These are phyloP conservation scores for Periconia sp. DNA, from an alignment of 2,329 filamentous ascomycete species.

Conservation along the genomic window DNA sequence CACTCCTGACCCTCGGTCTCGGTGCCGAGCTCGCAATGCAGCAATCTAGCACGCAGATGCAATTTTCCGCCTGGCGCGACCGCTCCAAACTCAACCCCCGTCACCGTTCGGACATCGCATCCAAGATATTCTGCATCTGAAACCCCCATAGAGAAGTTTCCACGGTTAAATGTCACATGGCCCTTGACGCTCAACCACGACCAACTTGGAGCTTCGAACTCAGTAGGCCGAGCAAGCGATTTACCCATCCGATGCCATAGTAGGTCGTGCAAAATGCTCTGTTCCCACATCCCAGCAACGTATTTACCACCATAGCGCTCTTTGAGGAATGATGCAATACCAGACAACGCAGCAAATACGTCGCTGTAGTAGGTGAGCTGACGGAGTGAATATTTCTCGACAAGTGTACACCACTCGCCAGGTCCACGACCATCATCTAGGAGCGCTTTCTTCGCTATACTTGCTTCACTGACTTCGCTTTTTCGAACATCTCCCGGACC, in stretches of 20 bases:
- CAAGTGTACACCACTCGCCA: neutral
- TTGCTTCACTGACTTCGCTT: too few relatives aligned
- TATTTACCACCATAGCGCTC: neutral
- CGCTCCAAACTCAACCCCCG: neutral
- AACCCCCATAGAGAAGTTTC: neutral
- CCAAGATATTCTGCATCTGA: neutral
- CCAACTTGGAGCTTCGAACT: neutral
- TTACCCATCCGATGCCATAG: neutral
- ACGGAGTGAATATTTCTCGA: neutral
- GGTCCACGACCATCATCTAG: too few relatives aligned
- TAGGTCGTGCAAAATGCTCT: neutral
- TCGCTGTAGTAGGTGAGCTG: neutral
- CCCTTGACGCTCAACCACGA: slow-evolving; percentile 1
- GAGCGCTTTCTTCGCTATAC: too few relatives aligned
- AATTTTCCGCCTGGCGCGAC: neutral
- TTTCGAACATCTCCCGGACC: neutral
- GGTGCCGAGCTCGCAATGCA: neutral
- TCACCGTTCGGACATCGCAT: neutral
- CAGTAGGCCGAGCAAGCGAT: neutral
- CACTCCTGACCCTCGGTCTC: neutral
- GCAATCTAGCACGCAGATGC: neutral
- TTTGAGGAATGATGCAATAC: neutral
- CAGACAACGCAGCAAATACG: slow-evolving; percentile 1
- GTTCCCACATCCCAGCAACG: neutral
- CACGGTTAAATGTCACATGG: neutral